Conservation (phyloP, 805 yeast genomes). For the Cyberlindnera mississippiensis region DNA sequence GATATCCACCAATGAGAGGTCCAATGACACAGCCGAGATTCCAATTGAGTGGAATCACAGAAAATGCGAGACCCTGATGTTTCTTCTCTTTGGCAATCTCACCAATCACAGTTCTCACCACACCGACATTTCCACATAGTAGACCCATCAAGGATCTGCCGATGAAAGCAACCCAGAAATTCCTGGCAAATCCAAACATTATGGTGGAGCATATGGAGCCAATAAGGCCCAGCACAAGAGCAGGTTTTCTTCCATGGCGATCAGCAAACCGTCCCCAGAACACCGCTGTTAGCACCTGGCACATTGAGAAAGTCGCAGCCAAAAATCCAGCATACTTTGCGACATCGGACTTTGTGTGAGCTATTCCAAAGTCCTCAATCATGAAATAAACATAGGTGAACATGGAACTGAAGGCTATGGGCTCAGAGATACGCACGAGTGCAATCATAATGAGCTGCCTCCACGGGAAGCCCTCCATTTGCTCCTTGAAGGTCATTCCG, state of each 20-base stretch:
- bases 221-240: constrained; percentile 11
- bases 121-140: constrained; percentile 16
- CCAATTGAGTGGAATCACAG: constrained; percentile 15
- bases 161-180: constrained; percentile 6
- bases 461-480: constrained; percentile 18
- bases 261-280: constrained; percentile 16
- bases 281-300: constrained; percentile 13
- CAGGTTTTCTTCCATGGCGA: constrained; percentile 13
- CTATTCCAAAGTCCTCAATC: constrained; percentile 15
- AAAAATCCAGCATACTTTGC: constrained; percentile 12
- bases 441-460: constrained; percentile 10
- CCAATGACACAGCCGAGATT: constrained; percentile 13
- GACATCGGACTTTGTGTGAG: constrained; percentile 10
- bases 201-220: constrained; percentile 9
- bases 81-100: constrained; percentile 14
- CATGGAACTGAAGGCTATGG: constrained; percentile 15
- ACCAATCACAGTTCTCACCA: constrained; percentile 16
- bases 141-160: constrained; percentile 12
- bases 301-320: constrained; percentile 13
- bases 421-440: constrained; percentile 13
- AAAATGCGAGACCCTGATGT: constrained; percentile 14
- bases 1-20: constrained; percentile 15
- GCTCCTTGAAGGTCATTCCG: constrained; percentile 8
- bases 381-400: constrained; percentile 16
- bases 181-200: constrained; percentile 10